Evolutionary conservation across 78 protist species (phyloP).

Genomic region (Dictyostelium firmibasis): DNA sequence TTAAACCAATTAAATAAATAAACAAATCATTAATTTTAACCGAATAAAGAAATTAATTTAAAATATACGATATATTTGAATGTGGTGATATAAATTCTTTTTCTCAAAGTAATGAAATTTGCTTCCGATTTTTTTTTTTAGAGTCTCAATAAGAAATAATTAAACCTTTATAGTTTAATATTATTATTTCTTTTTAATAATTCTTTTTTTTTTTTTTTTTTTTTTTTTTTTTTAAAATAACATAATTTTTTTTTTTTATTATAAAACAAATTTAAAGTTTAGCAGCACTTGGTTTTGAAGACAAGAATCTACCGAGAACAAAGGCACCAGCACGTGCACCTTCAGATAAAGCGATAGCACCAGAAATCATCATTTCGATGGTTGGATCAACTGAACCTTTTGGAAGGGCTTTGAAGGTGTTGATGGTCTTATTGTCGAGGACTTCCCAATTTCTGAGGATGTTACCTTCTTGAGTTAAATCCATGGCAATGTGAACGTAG

Average conservation of each 20-base stretch:
- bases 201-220: neutral
- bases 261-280: neutral
- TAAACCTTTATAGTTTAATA: no score
- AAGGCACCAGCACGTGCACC: slow-evolving; percentile 76
- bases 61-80: no score
- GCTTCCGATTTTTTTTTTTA: no score
- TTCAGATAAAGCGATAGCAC: slow-evolving; percentile 72
- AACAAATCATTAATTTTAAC: no score
- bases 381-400: slow-evolving; percentile 72
- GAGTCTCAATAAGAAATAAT: no score
- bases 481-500: slow-evolving; percentile 76
- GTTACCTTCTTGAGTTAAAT: slow-evolving; percentile 60
- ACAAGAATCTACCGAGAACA: slow-evolving; percentile 57
- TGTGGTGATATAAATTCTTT: no score
- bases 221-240: neutral
- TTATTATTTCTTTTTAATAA: no score
- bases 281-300: neutral
- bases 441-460: slow-evolving; percentile 73
- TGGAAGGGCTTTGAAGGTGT: slow-evolving; percentile 72
- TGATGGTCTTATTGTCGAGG: slow-evolving; percentile 57
- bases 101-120: no score
- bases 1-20: no score
- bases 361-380: slow-evolving; percentile 76
- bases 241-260: neutral
- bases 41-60: no score